Evolutionary conservation across 495 filamentous ascomycete species (phyloP).

Genomic region (Aspergillus baeticus): DNA sequence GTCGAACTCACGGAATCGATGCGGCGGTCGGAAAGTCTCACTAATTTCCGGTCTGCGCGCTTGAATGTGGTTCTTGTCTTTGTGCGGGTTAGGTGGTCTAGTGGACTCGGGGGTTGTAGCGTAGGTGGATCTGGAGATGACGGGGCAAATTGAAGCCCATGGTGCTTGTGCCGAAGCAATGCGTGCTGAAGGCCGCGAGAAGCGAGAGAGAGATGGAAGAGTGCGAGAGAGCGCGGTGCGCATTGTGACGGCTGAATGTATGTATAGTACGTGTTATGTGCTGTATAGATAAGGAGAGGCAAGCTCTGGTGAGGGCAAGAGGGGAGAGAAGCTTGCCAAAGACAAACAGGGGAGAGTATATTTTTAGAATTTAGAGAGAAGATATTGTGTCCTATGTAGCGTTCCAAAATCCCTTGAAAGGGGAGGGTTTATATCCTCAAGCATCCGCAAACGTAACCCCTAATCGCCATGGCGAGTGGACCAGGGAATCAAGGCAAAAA

Average conservation of each 20-base stretch:
- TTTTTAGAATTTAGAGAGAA: background rate
- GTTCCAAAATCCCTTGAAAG: background rate
- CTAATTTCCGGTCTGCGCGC: constrained; percentile 27
- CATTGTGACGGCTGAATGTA: constrained; percentile 15
- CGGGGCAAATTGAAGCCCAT: constrained; percentile 1
- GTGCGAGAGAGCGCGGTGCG: constrained; percentile 16
- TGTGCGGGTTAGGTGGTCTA: constrained; percentile 8
- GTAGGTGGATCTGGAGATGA: constrained; percentile 4
- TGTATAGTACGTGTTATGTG: background rate
- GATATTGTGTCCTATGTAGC: background rate
- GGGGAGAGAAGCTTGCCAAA: background rate
- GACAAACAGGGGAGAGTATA: background rate
- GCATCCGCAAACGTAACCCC: constrained; percentile 4
- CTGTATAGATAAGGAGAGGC: background rate
- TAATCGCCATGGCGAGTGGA: background rate
- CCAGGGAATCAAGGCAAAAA: background rate
- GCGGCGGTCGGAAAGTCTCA: constrained; percentile 19
- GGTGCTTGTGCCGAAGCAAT: constrained; percentile 10
- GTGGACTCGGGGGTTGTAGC: constrained; percentile 2
- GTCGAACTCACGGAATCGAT: constrained; percentile 51
- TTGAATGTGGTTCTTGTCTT: constrained; percentile 35
- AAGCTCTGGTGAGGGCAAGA: background rate
- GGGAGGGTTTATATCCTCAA: background rate
- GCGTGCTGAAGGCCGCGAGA: constrained; percentile 12
- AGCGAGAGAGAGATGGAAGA: background rate